Conservation (phyloP, 208 protist genomes). For the Leishmania martiniquensis region DNA sequence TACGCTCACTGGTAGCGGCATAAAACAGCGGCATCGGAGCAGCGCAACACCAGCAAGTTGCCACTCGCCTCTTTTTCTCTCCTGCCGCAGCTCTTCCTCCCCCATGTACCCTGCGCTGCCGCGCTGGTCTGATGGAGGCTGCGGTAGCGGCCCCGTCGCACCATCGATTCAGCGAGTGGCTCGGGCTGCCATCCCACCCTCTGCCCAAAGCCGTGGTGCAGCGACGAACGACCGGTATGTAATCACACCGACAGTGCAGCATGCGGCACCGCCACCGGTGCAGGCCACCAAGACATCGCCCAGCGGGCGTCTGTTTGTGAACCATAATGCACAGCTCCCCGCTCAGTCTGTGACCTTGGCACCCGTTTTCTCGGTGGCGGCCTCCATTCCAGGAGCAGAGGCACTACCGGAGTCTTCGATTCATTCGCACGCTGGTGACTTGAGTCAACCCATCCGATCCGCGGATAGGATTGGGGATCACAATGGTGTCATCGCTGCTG, state of each 20-base stretch:
- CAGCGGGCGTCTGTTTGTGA: constrained; percentile 24
- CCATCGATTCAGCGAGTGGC: not conserved
- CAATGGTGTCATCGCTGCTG: not conserved
- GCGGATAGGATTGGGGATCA: not conserved
- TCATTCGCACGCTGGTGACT: not conserved
- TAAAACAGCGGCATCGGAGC: no score
- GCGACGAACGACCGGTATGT: not conserved
- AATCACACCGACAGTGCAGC: constrained; percentile 4
- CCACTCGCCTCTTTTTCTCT: not conserved
- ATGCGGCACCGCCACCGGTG: not conserved
- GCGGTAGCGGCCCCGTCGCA: not conserved
- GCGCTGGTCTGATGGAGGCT: constrained; percentile 12
- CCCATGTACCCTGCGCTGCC: constrained; percentile 28
- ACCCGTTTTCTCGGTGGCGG: not conserved
- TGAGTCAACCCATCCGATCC: not conserved
- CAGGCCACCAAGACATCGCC: constrained; percentile 8
- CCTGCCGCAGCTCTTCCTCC: not conserved
- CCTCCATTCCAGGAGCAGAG: not conserved
- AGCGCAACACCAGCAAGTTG: not conserved
- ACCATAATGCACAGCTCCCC: constrained; percentile 16
- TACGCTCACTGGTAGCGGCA: not conserved
- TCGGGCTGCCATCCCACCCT: not conserved
- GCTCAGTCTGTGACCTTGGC: not conserved
- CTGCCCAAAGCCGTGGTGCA: not conserved
- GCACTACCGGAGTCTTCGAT: not conserved